Evolutionary conservation across 129 eudicot species (phyloP).

Genomic region (Smallanthus sonchifolius): DNA sequence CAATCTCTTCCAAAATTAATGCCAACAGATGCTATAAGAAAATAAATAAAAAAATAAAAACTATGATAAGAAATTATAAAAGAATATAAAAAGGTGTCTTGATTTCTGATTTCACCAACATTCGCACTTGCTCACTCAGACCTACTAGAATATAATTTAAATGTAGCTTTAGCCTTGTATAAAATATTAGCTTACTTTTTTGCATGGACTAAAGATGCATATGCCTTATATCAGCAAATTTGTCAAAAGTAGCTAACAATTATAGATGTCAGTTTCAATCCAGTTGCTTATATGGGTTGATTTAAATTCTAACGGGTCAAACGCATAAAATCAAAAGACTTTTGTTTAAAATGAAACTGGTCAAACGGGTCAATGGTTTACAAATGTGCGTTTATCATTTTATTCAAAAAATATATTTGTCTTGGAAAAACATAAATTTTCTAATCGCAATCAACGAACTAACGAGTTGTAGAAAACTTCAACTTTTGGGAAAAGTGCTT

Average conservation of each 20-base stretch:
- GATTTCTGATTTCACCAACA: background rate
- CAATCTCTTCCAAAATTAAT: slow-evolving; percentile 3
- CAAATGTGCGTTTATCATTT: no score
- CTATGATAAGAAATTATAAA: background rate
- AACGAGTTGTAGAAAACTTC: background rate
- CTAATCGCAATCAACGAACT: background rate
- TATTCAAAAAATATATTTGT: no score
- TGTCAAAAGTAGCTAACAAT: background rate
- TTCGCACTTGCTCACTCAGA: background rate
- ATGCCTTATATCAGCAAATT: slow-evolving; percentile 13
- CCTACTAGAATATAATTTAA: no score
- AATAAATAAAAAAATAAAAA: background rate
- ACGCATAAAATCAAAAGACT: background rate
- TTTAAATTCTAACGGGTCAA: background rate
- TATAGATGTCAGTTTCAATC: background rate
- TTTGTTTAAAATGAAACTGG: background rate
- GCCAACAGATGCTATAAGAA: slow-evolving; percentile 13
- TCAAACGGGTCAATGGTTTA: background rate
- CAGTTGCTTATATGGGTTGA: background rate
- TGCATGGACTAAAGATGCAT: background rate
- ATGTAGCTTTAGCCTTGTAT: background rate
- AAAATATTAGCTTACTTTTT: slow-evolving; percentile 9
- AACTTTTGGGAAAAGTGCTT: background rate
- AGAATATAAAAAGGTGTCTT: background rate
- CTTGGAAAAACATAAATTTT: no score